Base-by-base conservation (phyloP, 2,329 filamentous ascomycete genomes). In the Geosmithia flava region DNA sequence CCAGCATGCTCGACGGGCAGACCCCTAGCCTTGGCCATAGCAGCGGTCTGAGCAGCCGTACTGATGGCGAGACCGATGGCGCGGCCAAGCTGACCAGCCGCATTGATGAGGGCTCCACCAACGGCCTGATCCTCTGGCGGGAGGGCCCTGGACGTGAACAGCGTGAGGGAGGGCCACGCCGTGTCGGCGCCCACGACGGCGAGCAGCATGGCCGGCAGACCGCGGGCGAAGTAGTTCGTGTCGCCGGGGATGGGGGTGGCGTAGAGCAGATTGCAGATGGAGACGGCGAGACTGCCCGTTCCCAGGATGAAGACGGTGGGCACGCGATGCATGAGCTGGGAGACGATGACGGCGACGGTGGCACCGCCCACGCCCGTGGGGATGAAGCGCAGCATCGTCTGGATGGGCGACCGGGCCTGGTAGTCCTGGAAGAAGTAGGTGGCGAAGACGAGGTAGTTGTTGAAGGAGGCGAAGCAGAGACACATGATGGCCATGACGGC, bases 351-450 rank as follows among this genome's bases (percentile, higher is more conserved):
- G 10, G 77, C 76, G 1, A 77, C 75, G n/a, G 78, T 53, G 4
- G 78, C 60, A 7, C 83, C 82, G 7, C 68, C 68, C 0, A 81
- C 67, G 10, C 82, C 82, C 0, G 77, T 82, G 0, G 83, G 82
- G 8, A 87, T 68, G 59, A 85, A 87, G 3, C 81, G 78, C 8
- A 86, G 59, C 13, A 81, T 84, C 0, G 82, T 85, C 53, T 84
- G 74, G n/a, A 85, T 66, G 1, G 80, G 68, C 1, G 69, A 71
- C 2, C 80, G 68, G 0, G 72, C 75, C 54, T 82, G 80, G 58
- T 76, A 85, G 53, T 81, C 74, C 60, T 87, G 83, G 62, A 78
- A 86, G 62, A 78, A 84, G 61, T 82, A 86, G 4, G 83, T 87
- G 1, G 80, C 75, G 55, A 75, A 84, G 51, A 86, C 69, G 40